These are phyloP conservation scores for Alternaria brassicicola DNA, from an alignment of 2,329 filamentous ascomycete species.

Conservation along the genomic window DNA sequence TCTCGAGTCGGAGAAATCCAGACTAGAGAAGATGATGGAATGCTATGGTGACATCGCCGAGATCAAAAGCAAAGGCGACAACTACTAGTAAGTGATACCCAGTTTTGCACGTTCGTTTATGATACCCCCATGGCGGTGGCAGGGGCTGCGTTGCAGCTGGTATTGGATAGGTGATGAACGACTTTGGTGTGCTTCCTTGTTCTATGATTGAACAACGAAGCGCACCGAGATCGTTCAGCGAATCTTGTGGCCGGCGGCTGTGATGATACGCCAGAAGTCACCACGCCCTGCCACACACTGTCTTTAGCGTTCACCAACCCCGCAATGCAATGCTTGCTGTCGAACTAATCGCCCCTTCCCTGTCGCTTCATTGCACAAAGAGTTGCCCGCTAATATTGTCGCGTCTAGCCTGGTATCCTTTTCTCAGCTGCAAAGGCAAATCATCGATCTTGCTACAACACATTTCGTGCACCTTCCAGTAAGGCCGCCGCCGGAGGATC, in stretches of 20 bases:
- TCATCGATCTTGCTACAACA: conserved; percentile 58
- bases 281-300: conserved; percentile 13
- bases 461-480: conserved; percentile 60
- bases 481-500: conserved; percentile 57
- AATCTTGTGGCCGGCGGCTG: conserved; percentile 10
- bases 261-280: conserved; percentile 14
- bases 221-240: conserved; percentile 18
- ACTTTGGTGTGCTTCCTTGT: conserved; percentile 7
- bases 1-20: conserved; percentile 50
- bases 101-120: conserved; percentile 26
- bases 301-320: conserved; percentile 14
- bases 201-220: conserved; percentile 12
- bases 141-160: background rate
- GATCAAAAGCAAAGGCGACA: conserved; percentile 53
- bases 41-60: conserved; percentile 51
- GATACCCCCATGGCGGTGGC: conserved; percentile 5
- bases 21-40: conserved; percentile 52
- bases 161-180: conserved; percentile 1
- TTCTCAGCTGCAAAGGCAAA: conserved; percentile 57
- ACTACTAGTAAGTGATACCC: conserved; percentile 52
- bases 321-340: conserved; percentile 10
- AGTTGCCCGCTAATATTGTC: conserved; percentile 5
- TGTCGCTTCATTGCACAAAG: background rate
- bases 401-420: conserved; percentile 57
- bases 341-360: background rate